These are phyloP conservation scores for Parietichytrium sp. DNA, from an alignment of 108 stramenopile genomes.

Conservation along the genomic window DNA sequence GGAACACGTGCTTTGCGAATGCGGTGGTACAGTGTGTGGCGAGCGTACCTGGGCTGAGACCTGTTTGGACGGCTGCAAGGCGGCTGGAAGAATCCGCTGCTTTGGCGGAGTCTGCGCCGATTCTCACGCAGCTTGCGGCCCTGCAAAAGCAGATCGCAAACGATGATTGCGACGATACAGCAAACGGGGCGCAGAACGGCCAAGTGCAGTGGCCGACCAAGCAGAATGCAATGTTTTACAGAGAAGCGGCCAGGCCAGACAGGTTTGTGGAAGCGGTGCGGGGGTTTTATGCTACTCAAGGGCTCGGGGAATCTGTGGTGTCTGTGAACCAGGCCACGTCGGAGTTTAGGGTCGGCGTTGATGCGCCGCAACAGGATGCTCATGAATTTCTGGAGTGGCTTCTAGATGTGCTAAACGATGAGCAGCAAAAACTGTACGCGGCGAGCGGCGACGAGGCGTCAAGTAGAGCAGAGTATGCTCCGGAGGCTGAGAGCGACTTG, in stretches of 20 bases:
- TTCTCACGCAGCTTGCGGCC: not conserved
- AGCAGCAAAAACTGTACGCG: not conserved
- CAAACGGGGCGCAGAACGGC: too few relatives aligned
- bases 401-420: constrained; percentile 7
- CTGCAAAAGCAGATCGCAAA: not conserved
- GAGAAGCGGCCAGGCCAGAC: not conserved
- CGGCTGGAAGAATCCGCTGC: not conserved
- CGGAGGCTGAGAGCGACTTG: not conserved
- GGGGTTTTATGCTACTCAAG: not conserved
- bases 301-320: too few relatives aligned
- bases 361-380: constrained; percentile 30
- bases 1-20: constrained; percentile 40
- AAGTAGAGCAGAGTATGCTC: not conserved
- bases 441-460: not conserved
- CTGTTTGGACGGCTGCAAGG: not conserved
- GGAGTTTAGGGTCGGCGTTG: not conserved
- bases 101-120: not conserved
- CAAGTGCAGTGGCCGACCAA: too few relatives aligned
- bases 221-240: constrained; percentile 14
- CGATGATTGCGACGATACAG: too few relatives aligned
- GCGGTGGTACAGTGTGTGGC: constrained; percentile 22
- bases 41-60: not conserved
- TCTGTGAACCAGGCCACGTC: not conserved
- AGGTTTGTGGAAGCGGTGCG: not conserved
- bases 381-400: constrained; percentile 38